phyloP scores from a whole-genome alignment of 139 green algal genomes.

The Zygnema circumcarinatum region DNA sequence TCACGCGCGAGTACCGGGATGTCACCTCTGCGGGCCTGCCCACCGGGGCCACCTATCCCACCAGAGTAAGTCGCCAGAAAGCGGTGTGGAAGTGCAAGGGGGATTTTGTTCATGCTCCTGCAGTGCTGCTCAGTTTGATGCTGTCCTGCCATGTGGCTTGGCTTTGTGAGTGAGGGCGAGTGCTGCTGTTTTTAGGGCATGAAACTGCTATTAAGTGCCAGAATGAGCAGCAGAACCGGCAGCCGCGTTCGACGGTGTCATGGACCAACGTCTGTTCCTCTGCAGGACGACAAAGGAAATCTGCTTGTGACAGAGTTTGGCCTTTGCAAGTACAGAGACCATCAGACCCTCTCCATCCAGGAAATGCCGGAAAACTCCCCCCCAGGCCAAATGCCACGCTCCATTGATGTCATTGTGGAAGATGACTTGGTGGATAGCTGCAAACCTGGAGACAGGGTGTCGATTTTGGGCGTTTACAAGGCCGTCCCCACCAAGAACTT shows the following conservation, averaged over 20 bases:
- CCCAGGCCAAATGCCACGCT: constrained; percentile 91
- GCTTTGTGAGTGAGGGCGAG: too few relatives aligned
- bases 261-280: background rate
- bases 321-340: constrained; percentile 90
- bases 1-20: constrained; percentile 86
- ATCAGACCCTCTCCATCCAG: constrained; percentile 84
- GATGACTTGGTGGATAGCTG: constrained; percentile 80
- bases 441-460: constrained; percentile 95
- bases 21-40: constrained; percentile 80
- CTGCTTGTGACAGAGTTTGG: constrained; percentile 93
- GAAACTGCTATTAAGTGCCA: too few relatives aligned
- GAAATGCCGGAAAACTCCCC: constrained; percentile 97
- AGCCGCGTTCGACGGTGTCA: too few relatives aligned
- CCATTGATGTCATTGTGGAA: constrained; percentile 78
- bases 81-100: too few relatives aligned
- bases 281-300: constrained; percentile 81
- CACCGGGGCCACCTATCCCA: constrained; percentile 80
- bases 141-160: too few relatives aligned
- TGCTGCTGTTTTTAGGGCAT: too few relatives aligned
- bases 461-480: constrained; percentile 92
- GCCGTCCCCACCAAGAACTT: constrained; percentile 68
- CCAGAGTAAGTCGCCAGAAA: constrained; percentile 53
- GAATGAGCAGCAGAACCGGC: too few relatives aligned
- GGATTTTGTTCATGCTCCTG: too few relatives aligned
- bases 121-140: too few relatives aligned